A percentile compares a stretch with the other conserved stretches of the same genome.
phyloP scores from a whole-genome alignment of 352 stramenopile genomes.

The Globisporangium nagaii region DNA sequence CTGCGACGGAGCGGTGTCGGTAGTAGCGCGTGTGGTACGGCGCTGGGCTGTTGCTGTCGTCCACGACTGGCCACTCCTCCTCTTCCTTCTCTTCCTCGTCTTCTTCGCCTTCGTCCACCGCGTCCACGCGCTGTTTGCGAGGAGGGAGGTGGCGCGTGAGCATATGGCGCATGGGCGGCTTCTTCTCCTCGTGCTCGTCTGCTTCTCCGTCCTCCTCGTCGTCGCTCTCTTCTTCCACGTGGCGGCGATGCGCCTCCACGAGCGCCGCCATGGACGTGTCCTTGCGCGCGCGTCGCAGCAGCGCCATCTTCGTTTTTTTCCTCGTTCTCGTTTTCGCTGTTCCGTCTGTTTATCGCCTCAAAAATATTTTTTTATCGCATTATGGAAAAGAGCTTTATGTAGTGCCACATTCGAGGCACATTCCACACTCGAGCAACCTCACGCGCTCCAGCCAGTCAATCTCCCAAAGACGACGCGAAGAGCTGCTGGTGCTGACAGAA shows the following conservation, averaged over 20 bases:
- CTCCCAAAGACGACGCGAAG: conserved; percentile 1
- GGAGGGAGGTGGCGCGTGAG: neutral
- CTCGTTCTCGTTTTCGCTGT: neutral
- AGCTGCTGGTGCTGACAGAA: conserved; percentile 13
- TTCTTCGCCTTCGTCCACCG: neutral
- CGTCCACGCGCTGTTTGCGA: neutral
- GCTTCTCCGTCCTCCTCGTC: neutral
- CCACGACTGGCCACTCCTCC: conserved; percentile 2
- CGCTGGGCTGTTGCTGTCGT: neutral
- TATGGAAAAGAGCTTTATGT: too few relatives aligned
- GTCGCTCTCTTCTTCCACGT: conserved; percentile 4
- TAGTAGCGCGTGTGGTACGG: neutral
- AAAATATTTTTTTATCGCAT: too few relatives aligned
- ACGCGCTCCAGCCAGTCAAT: conserved; percentile 10
- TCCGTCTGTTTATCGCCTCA: too few relatives aligned
- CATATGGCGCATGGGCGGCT: neutral
- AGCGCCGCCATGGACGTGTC: conserved; percentile 19
- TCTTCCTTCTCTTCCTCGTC: neutral
- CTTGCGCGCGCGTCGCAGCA: conserved; percentile 17
- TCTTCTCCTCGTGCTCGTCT: neutral
- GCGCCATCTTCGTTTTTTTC: conserved; percentile 20
- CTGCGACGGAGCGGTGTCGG: neutral
- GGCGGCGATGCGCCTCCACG: conserved; percentile 13
- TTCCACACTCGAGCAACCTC: neutral
- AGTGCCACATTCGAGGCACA: neutral